Evolutionary conservation across 495 filamentous ascomycete species (phyloP), one percentile per base, ranked within the genome.

Genomic region (Polyplosphaeria fusca): DNA sequence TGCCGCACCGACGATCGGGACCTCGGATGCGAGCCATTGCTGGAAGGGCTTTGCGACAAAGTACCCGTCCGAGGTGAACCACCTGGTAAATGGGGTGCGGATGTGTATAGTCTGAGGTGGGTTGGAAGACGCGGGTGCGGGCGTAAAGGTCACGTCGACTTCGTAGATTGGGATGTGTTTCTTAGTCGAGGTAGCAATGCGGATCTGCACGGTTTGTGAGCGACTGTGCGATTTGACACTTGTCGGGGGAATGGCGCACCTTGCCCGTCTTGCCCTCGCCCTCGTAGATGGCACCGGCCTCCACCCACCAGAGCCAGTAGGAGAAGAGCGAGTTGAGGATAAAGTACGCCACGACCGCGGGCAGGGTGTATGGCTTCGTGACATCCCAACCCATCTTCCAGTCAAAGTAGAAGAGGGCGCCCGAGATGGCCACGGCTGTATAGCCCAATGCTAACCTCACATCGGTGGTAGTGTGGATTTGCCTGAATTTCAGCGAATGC

Each of bases 41-140:
- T 93, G 89, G 67, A 96, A 91, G 7, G 91, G 91, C 59, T 84
- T 80, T 3, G 86, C 80, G 45, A 95, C 81, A 64, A 98, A 95
- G 44, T 79, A 80, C 4, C 93, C 92, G 32, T 88, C 81, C 3
- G 74, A 76, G 54, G 91, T 86, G 71, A 96, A 97, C 90, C 90
- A 98, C 23, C 78, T 78, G 18, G 85, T 86, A 69, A 96, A 97
- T 2, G 87, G 79, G 4, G 84, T 77, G 55, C 79, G 75, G 39
- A 89, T 68, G 50, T 82, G 76, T 9, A 79, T 43, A 22, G 71
- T 71, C 62, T 76, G 68, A 3, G 73, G 60, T 2, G 75, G 68
- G 55, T 76, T 74, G 20, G 73, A 71, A 1, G 73, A 60, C 5
- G 55, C 55, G 23, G 40, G 49, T 2, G 59, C n/a, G 11, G 50